Conservation (phyloP, 352 stramenopile genomes). For the Aphanomyces euteiches region DNA sequence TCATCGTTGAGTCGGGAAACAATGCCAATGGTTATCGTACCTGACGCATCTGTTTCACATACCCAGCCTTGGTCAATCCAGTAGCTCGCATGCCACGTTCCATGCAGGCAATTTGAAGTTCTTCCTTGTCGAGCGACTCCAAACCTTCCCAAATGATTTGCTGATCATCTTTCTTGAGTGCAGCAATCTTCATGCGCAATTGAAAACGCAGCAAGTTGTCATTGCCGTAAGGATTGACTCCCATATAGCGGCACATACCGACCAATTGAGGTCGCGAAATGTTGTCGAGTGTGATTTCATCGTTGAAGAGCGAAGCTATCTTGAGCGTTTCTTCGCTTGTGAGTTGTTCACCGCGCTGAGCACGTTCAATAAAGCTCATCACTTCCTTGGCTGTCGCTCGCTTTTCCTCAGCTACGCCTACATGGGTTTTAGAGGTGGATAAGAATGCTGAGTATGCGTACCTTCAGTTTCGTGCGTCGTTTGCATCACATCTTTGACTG, state of each 20-base stretch:
- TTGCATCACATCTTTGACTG: slow-evolving; percentile 87
- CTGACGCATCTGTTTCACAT: slow-evolving; percentile 93
- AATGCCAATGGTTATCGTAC: slow-evolving; percentile 4
- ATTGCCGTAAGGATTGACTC: slow-evolving; percentile 93
- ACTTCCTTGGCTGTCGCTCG: slow-evolving; percentile 78
- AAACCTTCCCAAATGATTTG: slow-evolving; percentile 98
- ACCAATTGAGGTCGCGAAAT: slow-evolving; percentile 96
- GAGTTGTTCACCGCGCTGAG: slow-evolving; percentile 70
- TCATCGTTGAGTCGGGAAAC: neutral
- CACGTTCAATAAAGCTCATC: slow-evolving; percentile 78
- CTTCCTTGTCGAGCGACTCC: slow-evolving; percentile 96
- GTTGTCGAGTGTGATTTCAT: slow-evolving; percentile 98
- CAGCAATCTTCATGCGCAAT: slow-evolving; percentile 87
- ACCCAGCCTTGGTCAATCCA: slow-evolving; percentile 94
- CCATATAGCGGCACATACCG: slow-evolving; percentile 97
- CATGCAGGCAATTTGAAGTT: slow-evolving; percentile 95
- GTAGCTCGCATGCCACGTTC: slow-evolving; percentile 97
- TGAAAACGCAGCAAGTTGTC: slow-evolving; percentile 97
- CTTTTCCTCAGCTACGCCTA: slow-evolving; percentile 58
- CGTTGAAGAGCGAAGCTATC: slow-evolving; percentile 93
- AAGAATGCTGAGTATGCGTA: neutral
- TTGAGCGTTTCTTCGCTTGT: slow-evolving; percentile 77
- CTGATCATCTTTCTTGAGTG: slow-evolving; percentile 97
- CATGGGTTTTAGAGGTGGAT: neutral
- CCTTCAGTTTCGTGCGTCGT: slow-evolving; percentile 75